phyloP scores from a whole-genome alignment of 441 rosid genomes.

The Aquilaria agallochum region DNA sequence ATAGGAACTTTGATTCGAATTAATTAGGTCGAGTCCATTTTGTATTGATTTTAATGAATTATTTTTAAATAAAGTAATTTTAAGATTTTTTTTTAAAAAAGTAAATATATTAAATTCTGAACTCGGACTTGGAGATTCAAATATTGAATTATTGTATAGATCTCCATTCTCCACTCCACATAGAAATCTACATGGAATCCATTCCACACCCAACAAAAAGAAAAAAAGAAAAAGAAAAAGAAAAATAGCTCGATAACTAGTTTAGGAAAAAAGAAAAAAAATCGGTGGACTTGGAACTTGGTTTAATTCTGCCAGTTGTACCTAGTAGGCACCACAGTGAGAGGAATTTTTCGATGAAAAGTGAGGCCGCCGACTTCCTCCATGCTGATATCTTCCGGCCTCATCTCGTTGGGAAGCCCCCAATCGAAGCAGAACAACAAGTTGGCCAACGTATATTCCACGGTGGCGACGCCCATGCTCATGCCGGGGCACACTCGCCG shows the following conservation, averaged over 20 bases:
- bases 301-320: neutral
- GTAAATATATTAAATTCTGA: no score
- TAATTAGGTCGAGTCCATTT: no score
- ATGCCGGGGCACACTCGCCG: constrained; percentile 16
- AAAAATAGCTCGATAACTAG: neutral
- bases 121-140: no score
- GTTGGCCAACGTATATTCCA: constrained; percentile 10
- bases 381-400: constrained; percentile 12
- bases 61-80: no score
- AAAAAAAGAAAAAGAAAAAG: no score
- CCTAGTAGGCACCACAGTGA: constrained; percentile 9
- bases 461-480: constrained; percentile 15
- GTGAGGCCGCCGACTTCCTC: constrained; percentile 11
- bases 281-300: neutral
- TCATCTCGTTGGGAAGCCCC: constrained; percentile 11
- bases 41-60: no score
- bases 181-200: no score
- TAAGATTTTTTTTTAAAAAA: no score
- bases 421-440: constrained; percentile 12
- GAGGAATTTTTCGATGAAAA: constrained; percentile 6
- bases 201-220: no score
- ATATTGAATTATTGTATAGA: no score
- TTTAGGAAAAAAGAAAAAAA: neutral
- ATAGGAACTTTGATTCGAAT: no score
- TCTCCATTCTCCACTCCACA: no score